phyloP scores from a whole-genome alignment of 495 filamentous ascomycete species.

The Staphylotrichum longicolle region DNA sequence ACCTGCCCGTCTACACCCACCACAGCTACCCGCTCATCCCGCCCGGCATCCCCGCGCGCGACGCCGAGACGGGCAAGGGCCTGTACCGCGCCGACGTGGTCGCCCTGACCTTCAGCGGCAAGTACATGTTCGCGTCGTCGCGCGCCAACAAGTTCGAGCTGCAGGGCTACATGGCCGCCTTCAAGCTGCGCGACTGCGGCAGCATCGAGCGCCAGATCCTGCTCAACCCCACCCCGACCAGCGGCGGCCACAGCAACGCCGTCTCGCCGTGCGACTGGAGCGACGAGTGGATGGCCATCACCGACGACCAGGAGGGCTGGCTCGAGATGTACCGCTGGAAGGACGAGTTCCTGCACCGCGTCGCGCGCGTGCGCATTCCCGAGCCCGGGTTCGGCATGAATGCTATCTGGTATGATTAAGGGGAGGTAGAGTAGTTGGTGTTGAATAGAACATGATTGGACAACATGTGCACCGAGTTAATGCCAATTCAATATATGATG shows the following conservation, averaged over 20 bases:
- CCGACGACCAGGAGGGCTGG: constrained; percentile 79
- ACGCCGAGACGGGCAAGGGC: constrained; percentile 40
- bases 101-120: constrained; percentile 60
- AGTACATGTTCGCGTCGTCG: constrained; percentile 78
- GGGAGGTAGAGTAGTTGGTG: no score
- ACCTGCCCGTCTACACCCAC: constrained; percentile 78
- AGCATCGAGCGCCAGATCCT: constrained; percentile 73
- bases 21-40: constrained; percentile 75
- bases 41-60: constrained; percentile 55
- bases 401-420: constrained; percentile 81
- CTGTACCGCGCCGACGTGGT: constrained; percentile 78
- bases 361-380: constrained; percentile 68
- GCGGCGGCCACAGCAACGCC: constrained; percentile 81
- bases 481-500: no score
- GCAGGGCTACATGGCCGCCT: constrained; percentile 77
- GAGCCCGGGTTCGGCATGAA: constrained; percentile 89
- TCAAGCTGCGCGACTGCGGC: constrained; percentile 65
- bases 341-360: constrained; percentile 72
- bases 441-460: no score
- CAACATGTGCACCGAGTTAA: no score
- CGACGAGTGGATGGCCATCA: constrained; percentile 81
- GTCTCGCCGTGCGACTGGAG: constrained; percentile 76
- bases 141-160: constrained; percentile 70
- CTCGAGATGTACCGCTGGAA: constrained; percentile 83
- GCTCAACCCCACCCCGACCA: constrained; percentile 78